Evolutionary conservation across 2,329 filamentous ascomycete species (phyloP).

Genomic region (Cryphonectria naterciae): DNA sequence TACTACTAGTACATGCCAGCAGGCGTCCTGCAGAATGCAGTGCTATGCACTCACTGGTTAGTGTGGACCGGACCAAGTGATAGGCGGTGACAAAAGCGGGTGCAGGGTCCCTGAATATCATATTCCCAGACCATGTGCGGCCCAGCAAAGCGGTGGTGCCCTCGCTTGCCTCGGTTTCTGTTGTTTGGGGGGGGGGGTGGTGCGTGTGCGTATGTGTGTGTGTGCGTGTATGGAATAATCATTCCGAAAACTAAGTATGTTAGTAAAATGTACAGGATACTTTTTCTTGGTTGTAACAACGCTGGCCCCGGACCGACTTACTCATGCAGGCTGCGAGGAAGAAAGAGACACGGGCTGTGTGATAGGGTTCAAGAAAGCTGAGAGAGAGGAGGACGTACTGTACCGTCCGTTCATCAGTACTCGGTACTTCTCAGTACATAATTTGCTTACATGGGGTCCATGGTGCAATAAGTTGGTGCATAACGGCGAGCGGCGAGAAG

Average conservation of each 20-base stretch:
- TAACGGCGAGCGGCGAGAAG: neutral
- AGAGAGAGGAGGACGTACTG: neutral
- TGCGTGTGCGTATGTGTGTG: neutral
- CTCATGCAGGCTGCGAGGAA: slow-evolving; percentile 1
- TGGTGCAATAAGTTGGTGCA: neutral
- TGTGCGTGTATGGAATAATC: neutral
- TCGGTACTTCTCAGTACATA: neutral
- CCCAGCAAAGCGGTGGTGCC: neutral
- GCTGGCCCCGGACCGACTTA: neutral
- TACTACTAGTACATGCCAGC: no score
- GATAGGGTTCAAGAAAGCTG: neutral
- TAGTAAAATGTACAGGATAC: neutral
- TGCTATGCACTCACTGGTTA: neutral
- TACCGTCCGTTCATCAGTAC: neutral
- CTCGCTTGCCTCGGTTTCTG: neutral
- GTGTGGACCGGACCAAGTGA: neutral
- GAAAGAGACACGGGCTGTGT: neutral
- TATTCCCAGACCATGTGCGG: neutral
- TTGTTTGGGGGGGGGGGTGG: neutral
- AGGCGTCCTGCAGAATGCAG: neutral
- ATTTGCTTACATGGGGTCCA: neutral
- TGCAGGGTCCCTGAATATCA: slow-evolving; percentile 9
- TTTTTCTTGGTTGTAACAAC: neutral
- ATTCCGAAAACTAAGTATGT: no score
- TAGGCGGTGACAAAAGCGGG: neutral